Conservation (phyloP, 805 yeast species). For the Candida ficus region DNA sequence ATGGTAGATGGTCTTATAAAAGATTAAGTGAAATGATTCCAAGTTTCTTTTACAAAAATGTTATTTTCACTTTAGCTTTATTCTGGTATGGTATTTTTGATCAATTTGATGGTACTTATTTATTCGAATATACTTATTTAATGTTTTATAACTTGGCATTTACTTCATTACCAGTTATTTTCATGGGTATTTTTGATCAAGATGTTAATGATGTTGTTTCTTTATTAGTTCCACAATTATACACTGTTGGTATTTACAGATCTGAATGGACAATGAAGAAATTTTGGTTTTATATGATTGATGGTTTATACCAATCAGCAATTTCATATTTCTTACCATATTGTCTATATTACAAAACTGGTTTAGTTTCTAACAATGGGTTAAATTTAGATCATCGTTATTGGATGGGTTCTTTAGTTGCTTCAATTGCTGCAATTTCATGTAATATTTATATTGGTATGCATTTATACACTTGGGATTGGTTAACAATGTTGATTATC, state of each 20-base stretch:
- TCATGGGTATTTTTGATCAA: slow-evolving; percentile 75
- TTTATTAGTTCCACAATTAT: slow-evolving; percentile 67
- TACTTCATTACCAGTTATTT: slow-evolving; percentile 75
- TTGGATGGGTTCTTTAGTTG: slow-evolving; percentile 64
- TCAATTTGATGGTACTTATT: slow-evolving; percentile 74
- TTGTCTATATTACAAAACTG: slow-evolving; percentile 39
- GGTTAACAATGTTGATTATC: slow-evolving; percentile 55
- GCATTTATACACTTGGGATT: slow-evolving; percentile 79
- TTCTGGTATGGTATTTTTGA: slow-evolving; percentile 78
- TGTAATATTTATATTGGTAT: slow-evolving; percentile 62
- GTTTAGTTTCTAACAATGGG: slow-evolving; percentile 47
- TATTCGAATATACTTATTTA: slow-evolving; percentile 72
- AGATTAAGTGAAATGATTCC: slow-evolving; percentile 83
- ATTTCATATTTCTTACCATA: slow-evolving; percentile 74
- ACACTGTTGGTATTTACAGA: slow-evolving; percentile 67
- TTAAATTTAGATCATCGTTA: slow-evolving; percentile 64
- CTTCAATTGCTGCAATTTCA: slow-evolving; percentile 59
- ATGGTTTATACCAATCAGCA: slow-evolving; percentile 71
- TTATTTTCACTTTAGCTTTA: slow-evolving; percentile 64
- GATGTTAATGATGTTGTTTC: slow-evolving; percentile 71
- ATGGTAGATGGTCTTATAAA: slow-evolving; percentile 85
- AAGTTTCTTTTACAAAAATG: slow-evolving; percentile 73
- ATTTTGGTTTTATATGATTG: slow-evolving; percentile 69
- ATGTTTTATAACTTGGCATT: slow-evolving; percentile 81
- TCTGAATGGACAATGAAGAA: slow-evolving; percentile 65